Evolutionary conservation across 768 basidiomycete species (phyloP), one percentile per base, ranked within the genome.

Genomic region (Naganishia kalamii): DNA sequence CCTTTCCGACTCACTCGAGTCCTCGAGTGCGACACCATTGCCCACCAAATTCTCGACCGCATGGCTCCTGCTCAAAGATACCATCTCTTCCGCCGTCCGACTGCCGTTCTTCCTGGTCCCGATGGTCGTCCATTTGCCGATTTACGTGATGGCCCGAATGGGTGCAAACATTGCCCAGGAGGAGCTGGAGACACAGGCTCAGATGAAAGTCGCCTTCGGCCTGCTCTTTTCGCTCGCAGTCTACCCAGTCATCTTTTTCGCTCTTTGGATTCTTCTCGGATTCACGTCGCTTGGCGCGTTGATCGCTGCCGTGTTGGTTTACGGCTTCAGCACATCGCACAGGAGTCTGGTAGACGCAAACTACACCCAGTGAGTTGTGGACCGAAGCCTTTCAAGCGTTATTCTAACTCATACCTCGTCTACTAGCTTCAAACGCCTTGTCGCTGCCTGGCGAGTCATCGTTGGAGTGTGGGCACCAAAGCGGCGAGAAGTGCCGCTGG

Each of bases 401-500:
- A 54, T 59, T 48, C 40, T 48, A 2, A 32, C 12, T 52, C 32
- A 21, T 33, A 41, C 29, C 41, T 25, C 37, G 19, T 23, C 44
- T 27, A 65, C 43, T 41, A 92, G 92, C 32, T 85, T 86, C 52
- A 94, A 92, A 78, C 89, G 88, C 44, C 83, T 94, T 51, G 82
- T 88, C 19, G 90, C 93, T 5, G 86, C 92, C n/a, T 99, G 94
- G 92, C 87, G 91, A 61, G 86, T 96, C n/a, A 84, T 99, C 15
- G 84, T 97, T 68, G 96, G 93, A 7, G 85, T 98, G 13, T 98
- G 96, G 96, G 83, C 84, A 0, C 92, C 93, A 5, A 86, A 84
- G 75, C 81, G 80, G 48, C 90, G 87, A 86, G 93, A 96, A 69
- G 81, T 93, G 47, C 84, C 89, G 4, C 76, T 88, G 27, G 74